Base-by-base conservation (phyloP, 495 filamentous ascomycete genomes). In the Stereocaulon alpinum region DNA sequence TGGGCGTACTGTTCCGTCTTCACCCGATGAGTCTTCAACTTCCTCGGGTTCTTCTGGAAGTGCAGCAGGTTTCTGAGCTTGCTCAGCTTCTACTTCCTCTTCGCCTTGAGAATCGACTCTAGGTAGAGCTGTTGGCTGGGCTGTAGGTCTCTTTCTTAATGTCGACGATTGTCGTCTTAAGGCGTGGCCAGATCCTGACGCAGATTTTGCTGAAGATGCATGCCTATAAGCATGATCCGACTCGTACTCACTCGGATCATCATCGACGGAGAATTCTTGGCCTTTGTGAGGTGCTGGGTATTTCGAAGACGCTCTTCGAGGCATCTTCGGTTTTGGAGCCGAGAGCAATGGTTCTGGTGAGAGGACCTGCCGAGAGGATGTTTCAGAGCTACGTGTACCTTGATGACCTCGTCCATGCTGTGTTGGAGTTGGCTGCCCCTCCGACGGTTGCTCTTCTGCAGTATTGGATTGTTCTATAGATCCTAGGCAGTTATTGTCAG, bases 241-340 rank as follows among this genome's bases (percentile, higher is more conserved):
- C 67, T 93, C 87, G 29, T 96, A 83, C 71, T 99, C 93, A 75
- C 81, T 77, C 24, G 85, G 79, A 69, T 88, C 90, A 70, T 99
- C 93, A 65, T 99, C 93, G 22, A 89, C 91, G 10, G 91, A 96
- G 71, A 96, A 99, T 62, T 89, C 82, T 68, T 89, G 88, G 15
- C 90, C 87, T 62, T 86, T 85, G 63, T 91, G 83, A 18, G 89
- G 90, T 17, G 80, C 77, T 59, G 82, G 78, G 10, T 83, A 77
- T 64, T 83, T 86, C n/a, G 86, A 86, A 32, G 89, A 88, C 62
- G 83, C 77, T 50, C 88, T 81, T 55, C 88, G 86, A 45, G 80
- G 67, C 71, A 90, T 80, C 24, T 82, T 84, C n/a, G 82, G 76
- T 61, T 77, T 81, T 61, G 76, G 72, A 15, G 61, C 55, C 37